A percentile compares a stretch with the other conserved stretches of the same genome.
These are phyloP conservation scores for Aspergillus cristatus DNA, from an alignment of 495 filamentous ascomycete genomes.

Conservation along the genomic window DNA sequence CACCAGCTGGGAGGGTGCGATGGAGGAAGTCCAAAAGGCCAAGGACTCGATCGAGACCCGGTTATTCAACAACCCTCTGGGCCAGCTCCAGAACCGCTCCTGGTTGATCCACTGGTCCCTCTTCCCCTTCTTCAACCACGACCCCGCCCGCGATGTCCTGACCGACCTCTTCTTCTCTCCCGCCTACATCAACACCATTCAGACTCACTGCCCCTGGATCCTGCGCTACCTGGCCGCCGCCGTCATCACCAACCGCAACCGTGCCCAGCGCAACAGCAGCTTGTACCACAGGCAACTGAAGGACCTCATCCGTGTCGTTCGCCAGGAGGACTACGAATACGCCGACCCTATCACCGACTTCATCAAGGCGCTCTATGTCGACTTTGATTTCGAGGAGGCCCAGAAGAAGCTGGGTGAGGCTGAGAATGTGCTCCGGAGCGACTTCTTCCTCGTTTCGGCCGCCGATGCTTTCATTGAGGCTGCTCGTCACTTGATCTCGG, in stretches of 20 bases:
- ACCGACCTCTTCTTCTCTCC: conserved; percentile 95
- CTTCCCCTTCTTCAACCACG: conserved; percentile 98
- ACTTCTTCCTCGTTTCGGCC: conserved; percentile 87
- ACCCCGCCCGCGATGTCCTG: conserved; percentile 77
- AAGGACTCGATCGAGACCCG: conserved; percentile 87
- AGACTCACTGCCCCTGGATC: conserved; percentile 95
- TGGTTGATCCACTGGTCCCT: conserved; percentile 98
- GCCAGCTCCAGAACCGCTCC: conserved; percentile 86
- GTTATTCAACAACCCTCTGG: conserved; percentile 90
- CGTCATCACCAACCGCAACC: conserved; percentile 88
- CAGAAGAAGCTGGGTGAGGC: conserved; percentile 85
- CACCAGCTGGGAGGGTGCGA: conserved; percentile 88
- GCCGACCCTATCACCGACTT: conserved; percentile 92
- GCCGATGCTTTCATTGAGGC: conserved; percentile 90
- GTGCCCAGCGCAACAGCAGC: conserved; percentile 65
- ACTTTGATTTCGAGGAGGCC: conserved; percentile 98
- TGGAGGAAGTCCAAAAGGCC: conserved; percentile 90
- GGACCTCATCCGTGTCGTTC: conserved; percentile 86
- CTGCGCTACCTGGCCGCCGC: conserved; percentile 89
- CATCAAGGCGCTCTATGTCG: conserved; percentile 89
- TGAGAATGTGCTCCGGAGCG: conserved; percentile 80
- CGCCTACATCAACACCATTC: conserved; percentile 96
- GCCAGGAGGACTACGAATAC: conserved; percentile 97
- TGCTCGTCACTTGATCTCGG: conserved; percentile 90
- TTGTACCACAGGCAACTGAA: conserved; percentile 97